Evolutionary conservation across 345 rosid genomes (phyloP).

Genomic region (Limnanthes douglasii): DNA sequence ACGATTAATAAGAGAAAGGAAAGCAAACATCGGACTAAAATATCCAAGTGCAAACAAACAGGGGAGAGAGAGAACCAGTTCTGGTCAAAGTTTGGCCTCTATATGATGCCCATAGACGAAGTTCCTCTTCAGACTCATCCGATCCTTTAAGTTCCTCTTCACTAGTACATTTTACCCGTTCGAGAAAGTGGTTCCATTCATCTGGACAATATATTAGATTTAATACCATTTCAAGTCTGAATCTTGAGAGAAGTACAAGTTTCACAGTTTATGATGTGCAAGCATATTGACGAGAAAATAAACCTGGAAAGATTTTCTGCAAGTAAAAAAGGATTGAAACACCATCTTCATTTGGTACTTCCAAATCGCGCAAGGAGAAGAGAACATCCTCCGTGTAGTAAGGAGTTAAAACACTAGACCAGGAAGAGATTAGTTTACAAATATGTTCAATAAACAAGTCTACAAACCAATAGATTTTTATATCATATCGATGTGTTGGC

Average conservation of each 20-base stretch:
- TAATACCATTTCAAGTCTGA: conserved; percentile 1
- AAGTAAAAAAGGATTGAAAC: conserved; percentile 88
- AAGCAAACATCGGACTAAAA: neutral
- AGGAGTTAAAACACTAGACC: conserved; percentile 82
- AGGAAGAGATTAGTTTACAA: conserved; percentile 6
- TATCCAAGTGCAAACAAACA: conserved; percentile 2
- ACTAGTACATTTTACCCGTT: conserved; percentile 34
- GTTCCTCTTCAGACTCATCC: conserved; percentile 54
- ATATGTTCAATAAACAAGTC: neutral
- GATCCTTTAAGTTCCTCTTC: conserved; percentile 62
- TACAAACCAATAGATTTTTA: too few species aligned
- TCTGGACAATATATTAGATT: conserved; percentile 26
- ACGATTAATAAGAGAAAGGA: conserved; percentile 4
- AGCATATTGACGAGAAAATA: conserved; percentile 1
- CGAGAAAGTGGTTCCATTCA: conserved; percentile 95
- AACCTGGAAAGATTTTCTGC: conserved; percentile 98
- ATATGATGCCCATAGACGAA: conserved; percentile 95
- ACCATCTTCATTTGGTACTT: conserved; percentile 86
- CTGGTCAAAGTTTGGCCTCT: conserved; percentile 97
- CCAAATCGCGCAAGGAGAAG: conserved; percentile 64
- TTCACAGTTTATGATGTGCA: neutral
- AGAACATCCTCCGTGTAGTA: conserved; percentile 89
- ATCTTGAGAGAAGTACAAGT: conserved; percentile 4
- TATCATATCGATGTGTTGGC: too few species aligned
- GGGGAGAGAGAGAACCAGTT: conserved; percentile 44